Evolutionary conservation across 352 stramenopile species (phyloP).

Genomic region (Aphanomyces cochlioides): DNA sequence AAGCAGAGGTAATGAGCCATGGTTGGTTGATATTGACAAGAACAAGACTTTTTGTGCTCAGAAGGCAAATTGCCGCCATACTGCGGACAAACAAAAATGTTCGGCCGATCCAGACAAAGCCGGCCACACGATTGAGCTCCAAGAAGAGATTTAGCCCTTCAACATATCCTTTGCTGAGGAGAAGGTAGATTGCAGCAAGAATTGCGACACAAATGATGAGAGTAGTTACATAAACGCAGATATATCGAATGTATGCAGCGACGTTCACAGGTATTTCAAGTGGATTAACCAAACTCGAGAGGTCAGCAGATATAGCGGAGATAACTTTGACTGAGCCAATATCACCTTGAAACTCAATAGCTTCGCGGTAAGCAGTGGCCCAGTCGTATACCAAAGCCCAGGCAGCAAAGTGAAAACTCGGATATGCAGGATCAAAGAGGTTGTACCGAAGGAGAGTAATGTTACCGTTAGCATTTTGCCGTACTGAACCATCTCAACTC

Average conservation of each 20-base stretch:
- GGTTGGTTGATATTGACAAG: not conserved
- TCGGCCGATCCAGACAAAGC: slow-evolving; percentile 8
- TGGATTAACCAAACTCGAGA: not conserved
- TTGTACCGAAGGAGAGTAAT: not conserved
- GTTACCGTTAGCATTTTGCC: not conserved
- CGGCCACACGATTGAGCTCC: slow-evolving; percentile 10
- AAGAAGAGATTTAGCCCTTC: slow-evolving; percentile 3
- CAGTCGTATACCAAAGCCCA: slow-evolving; percentile 12
- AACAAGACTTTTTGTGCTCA: not conserved
- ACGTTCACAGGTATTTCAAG: slow-evolving; percentile 9
- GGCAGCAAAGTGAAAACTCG: not conserved
- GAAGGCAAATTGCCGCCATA: not conserved
- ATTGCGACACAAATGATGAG: not conserved
- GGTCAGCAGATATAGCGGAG: not conserved
- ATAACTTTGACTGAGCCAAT: not conserved
- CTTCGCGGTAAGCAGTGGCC: slow-evolving; percentile 2
- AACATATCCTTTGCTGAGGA: slow-evolving; percentile 20
- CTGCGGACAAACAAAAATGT: not conserved
- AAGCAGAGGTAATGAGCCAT: not conserved
- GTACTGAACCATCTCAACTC: slow-evolving; percentile 3
- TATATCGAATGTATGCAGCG: not conserved
- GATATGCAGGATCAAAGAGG: not conserved
- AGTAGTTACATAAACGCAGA: not conserved
- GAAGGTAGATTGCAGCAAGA: not conserved
- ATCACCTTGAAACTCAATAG: slow-evolving; percentile 13